Conservation (phyloP, 306 rosid species). For the Potentilla sterilis region DNA sequence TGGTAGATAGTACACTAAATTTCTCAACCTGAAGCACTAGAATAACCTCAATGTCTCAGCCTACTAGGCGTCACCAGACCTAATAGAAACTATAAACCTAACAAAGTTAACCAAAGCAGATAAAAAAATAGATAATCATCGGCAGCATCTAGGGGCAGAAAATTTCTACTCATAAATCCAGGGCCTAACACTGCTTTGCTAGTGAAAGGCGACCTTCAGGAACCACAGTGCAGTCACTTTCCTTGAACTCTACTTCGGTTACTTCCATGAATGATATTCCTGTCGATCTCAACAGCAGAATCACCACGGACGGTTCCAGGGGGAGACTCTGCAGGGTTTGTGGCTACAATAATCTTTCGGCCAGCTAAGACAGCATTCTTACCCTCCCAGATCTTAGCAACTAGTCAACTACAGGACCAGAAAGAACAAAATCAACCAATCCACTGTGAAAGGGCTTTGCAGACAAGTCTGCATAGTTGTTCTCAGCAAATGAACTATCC, state of each 20-base stretch:
- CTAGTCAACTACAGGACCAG: conserved; percentile 67
- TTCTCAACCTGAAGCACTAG: background rate
- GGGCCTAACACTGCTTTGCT: conserved; percentile 69
- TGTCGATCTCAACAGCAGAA: conserved; percentile 85
- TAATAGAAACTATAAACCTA: background rate
- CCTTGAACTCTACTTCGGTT: conserved; percentile 68
- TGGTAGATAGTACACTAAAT: conserved; percentile 6
- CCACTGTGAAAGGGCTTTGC: conserved; percentile 85
- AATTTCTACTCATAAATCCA: conserved; percentile 68
- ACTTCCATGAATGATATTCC: conserved; percentile 96
- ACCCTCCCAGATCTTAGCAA: conserved; percentile 98
- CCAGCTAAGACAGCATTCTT: conserved; percentile 74
- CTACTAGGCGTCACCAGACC: background rate
- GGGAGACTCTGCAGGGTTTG: conserved; percentile 85
- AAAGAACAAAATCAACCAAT: conserved; percentile 76
- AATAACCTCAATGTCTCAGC: background rate
- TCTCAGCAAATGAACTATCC: conserved; percentile 84
- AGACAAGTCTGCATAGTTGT: conserved; percentile 81
- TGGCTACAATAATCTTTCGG: conserved; percentile 88
- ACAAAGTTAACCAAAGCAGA: background rate
- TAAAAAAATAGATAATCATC: background rate
- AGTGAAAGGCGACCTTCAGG: conserved; percentile 61
- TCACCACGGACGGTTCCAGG: conserved; percentile 96
- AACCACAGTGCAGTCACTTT: conserved; percentile 95
- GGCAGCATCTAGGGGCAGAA: background rate